Percentiles rank a stretch among this genome's conserved stretches.
Conservation (phyloP, 768 basidiomycete species). For the Phanerochaete sordida region DNA sequence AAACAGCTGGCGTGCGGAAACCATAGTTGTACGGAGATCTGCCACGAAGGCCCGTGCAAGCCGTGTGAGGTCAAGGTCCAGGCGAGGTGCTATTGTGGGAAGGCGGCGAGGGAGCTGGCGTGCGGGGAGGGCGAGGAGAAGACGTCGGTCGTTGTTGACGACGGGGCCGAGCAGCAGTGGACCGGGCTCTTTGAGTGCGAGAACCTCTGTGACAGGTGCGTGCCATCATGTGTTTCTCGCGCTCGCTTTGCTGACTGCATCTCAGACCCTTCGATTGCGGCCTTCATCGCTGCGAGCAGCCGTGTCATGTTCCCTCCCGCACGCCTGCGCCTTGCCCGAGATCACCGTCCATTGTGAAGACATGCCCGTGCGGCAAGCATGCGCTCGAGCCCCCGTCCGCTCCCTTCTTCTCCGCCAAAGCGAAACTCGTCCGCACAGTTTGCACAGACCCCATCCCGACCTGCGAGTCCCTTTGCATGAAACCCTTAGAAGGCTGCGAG, state of each 20-base stretch:
- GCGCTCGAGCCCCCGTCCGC: conserved; percentile 39
- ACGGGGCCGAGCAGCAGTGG: conserved; percentile 51
- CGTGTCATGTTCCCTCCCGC: conserved; percentile 74
- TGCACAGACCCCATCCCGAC: conserved; percentile 83
- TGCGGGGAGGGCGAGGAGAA: conserved; percentile 65
- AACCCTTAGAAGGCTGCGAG: conserved; percentile 58
- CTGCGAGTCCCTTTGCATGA: conserved; percentile 67
- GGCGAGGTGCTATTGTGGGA: conserved; percentile 80
- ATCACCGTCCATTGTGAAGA: conserved; percentile 61
- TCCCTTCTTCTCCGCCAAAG: conserved; percentile 32
- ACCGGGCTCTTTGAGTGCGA: conserved; percentile 63
- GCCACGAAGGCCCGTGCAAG: conserved; percentile 76
- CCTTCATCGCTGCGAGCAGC: conserved; percentile 64
- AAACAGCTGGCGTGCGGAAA: conserved; percentile 62
- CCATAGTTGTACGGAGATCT: conserved; percentile 64
- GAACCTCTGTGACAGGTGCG: conserved; percentile 54
- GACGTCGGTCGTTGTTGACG: conserved; percentile 33
- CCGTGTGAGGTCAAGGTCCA: conserved; percentile 54
- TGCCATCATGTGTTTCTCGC: not conserved
- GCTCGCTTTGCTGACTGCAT: not conserved
- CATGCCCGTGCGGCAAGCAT: conserved; percentile 82
- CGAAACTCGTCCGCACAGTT: conserved; percentile 33
- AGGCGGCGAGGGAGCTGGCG: conserved; percentile 46
- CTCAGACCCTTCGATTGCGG: conserved; percentile 71
- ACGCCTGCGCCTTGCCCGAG: conserved; percentile 62